These are phyloP conservation scores for Corylus heterophylla DNA, from an alignment of 306 rosid species.

Conservation along the genomic window DNA sequence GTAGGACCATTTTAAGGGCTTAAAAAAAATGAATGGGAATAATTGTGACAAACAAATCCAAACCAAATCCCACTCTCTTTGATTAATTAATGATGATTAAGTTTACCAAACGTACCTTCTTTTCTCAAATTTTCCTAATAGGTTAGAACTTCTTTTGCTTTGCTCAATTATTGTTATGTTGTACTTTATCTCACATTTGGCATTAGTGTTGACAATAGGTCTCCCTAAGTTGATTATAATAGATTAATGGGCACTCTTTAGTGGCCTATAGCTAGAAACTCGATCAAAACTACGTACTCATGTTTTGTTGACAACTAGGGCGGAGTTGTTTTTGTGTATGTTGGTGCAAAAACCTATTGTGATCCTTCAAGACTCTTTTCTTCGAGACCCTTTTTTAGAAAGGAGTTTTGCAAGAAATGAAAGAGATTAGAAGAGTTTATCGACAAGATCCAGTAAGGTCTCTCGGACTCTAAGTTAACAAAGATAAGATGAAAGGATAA, in stretches of 20 bases:
- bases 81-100: slow-evolving; percentile 10
- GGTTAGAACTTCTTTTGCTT: slow-evolving; percentile 13
- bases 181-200: background rate
- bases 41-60: slow-evolving; percentile 40
- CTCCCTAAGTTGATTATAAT: slow-evolving; percentile 13
- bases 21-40: slow-evolving; percentile 17
- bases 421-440: no score
- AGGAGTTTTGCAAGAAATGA: no score
- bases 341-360: no score
- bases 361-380: no score
- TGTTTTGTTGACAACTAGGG: background rate
- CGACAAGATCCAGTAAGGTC: no score
- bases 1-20: slow-evolving; percentile 10
- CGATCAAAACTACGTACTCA: background rate
- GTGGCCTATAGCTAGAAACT: background rate
- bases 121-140: slow-evolving; percentile 8
- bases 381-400: no score
- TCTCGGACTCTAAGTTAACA: no score
- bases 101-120: slow-evolving; percentile 36
- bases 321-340: background rate
- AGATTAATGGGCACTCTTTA: background rate
- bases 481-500: no score
- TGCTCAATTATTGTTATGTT: slow-evolving; percentile 6
- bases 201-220: slow-evolving; percentile 14
- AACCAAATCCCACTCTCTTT: slow-evolving; percentile 69